These are phyloP conservation scores for Lachancea lanzarotensis DNA, from an alignment of 805 yeast species.

Conservation along the genomic window DNA sequence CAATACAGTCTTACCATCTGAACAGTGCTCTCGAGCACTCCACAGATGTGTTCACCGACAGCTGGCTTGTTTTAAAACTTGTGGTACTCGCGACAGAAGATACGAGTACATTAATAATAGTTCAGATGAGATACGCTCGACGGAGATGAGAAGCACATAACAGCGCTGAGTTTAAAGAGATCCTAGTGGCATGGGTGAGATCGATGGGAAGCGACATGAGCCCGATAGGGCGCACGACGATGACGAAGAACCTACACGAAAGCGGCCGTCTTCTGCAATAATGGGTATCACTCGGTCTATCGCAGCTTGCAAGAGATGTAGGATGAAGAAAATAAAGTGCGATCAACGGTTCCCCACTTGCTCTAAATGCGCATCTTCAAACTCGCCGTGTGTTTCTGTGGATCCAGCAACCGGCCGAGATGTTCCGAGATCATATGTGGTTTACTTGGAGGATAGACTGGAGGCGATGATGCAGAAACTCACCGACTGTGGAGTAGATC, in stretches of 20 bases:
- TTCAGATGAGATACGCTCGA: not conserved
- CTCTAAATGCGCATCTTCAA: slow-evolving; percentile 49
- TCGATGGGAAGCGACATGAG: slow-evolving; percentile 3
- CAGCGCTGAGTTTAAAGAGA: not conserved
- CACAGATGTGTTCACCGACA: too few relatives aligned
- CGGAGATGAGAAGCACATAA: not conserved
- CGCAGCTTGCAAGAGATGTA: slow-evolving; percentile 82
- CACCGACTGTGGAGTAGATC: slow-evolving; percentile 37
- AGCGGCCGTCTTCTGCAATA: slow-evolving; percentile 17
- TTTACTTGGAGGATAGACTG: slow-evolving; percentile 62
- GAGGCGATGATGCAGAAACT: slow-evolving; percentile 49
- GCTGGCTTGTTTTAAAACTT: too few relatives aligned
- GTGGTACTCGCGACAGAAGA: too few relatives aligned
- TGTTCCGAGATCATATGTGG: slow-evolving; percentile 72
- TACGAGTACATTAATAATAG: not conserved
- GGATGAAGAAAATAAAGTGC: slow-evolving; percentile 59
- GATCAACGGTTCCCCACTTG: slow-evolving; percentile 55
- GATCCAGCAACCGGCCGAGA: slow-evolving; percentile 88
- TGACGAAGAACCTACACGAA: slow-evolving; percentile 1
- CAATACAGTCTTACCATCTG: too few relatives aligned
- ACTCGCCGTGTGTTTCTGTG: slow-evolving; percentile 69
- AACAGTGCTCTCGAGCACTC: too few relatives aligned
- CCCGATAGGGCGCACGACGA: not conserved
- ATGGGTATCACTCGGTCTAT: slow-evolving; percentile 55
- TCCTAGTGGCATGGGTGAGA: not conserved